phyloP scores from a whole-genome alignment of 2,329 filamentous ascomycete species.

The Trichoderma simmonsii region DNA sequence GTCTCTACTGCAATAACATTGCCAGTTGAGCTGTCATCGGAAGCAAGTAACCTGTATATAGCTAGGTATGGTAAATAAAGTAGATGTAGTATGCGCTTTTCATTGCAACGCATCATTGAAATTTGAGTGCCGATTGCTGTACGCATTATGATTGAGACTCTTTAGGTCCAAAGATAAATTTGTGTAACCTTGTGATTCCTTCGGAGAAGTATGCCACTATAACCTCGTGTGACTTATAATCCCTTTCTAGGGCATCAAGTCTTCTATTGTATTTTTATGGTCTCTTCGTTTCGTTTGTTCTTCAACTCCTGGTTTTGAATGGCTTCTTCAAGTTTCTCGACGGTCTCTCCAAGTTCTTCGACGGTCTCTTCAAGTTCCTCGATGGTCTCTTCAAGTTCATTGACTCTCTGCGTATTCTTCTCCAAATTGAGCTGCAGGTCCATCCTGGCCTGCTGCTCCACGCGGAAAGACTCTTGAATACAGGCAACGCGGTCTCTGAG shows the following conservation, averaged over 20 bases:
- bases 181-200: neutral
- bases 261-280: too few relatives aligned
- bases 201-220: too few relatives aligned
- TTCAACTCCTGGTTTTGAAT: neutral
- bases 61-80: neutral
- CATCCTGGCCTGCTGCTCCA: neutral
- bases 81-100: neutral
- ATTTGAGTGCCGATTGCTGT: neutral
- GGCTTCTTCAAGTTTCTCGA: neutral
- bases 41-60: neutral
- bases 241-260: too few relatives aligned
- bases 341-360: neutral
- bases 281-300: neutral
- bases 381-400: too few relatives aligned
- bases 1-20: neutral
- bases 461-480: neutral
- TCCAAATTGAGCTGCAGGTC: neutral
- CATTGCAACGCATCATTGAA: neutral
- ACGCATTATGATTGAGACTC: neutral
- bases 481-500: neutral
- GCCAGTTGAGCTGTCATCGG: neutral
- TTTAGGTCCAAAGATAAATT: neutral
- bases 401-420: neutral
- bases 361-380: too few relatives aligned
- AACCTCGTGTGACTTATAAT: too few relatives aligned